Base-by-base conservation (phyloP, 2,329 filamentous ascomycete species). In the Exophiala alcalophila region DNA sequence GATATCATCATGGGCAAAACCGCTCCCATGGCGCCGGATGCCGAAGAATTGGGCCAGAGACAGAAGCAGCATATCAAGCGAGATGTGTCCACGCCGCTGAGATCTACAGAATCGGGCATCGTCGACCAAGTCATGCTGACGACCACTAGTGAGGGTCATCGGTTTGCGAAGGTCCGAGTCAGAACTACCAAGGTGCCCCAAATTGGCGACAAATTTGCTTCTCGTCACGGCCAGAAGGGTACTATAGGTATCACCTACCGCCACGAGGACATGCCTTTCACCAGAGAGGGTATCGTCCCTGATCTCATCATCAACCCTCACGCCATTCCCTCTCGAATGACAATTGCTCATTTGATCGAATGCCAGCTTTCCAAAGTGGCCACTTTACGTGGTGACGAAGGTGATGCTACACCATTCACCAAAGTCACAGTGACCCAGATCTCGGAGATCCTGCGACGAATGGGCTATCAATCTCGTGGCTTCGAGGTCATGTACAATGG, bases 1-100 rank as follows among this genome's bases (percentile, higher is more conserved):
- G 92, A 98, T 65, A 95, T 98, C 61, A 97, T 98, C 64, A 98
- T 98, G 53, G 92, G 94, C 52, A 98, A 98, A 74, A 97, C 92
- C 3, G 90, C 91, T 8, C 94, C 94, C 2, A 88, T 98, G 63
- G 85, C 89, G 33, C 83, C 88, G 2, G 92, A 98, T 59, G 85
- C 86, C 11, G 88, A 96, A 63, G 92, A 98, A 65, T 76, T 97
- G 51, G 92, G 92, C 5, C 90, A 95, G 61, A 80, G 92, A 50
- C 94, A 88, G 16, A 89, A 87, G 57, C 73, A 85, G 44, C 92
- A 98, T 65, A 83, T 87, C 58, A 94, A 96, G 71, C 83, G 92
- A 39, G 94, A 98, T 65, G 91, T 94, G 3, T 97, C 91, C 11
- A 98, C 92, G 2, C 91, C 92, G 12, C 75, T 98, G 20, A 80